Evolutionary conservation across 148 eudicot species (phyloP).

Genomic region (Chenopodium formosanum): DNA sequence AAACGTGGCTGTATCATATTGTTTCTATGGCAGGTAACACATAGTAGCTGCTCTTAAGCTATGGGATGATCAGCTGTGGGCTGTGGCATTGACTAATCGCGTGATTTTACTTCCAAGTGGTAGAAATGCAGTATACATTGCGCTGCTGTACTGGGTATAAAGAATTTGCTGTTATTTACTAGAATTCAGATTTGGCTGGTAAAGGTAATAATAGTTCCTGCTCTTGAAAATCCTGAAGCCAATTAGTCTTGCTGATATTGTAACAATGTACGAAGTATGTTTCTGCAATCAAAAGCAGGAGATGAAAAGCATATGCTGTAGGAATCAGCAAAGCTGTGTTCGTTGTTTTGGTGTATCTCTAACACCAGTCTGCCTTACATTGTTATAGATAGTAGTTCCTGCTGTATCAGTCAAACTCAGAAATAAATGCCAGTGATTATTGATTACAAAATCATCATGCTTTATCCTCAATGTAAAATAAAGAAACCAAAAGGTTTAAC

Average conservation of each 20-base stretch:
- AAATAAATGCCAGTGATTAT: conserved; percentile 2
- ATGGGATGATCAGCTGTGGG: too few relatives aligned
- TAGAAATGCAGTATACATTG: too few relatives aligned
- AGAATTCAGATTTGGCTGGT: too few relatives aligned
- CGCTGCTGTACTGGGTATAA: too few relatives aligned
- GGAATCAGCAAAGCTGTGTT: too few relatives aligned
- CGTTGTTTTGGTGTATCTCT: too few relatives aligned
- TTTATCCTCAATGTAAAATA: conserved; percentile 1
- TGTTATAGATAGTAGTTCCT: not conserved
- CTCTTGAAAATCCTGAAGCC: not conserved
- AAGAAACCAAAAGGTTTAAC: not conserved
- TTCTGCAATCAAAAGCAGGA: not conserved
- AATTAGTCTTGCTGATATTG: not conserved
- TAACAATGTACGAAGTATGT: not conserved
- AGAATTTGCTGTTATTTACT: too few relatives aligned
- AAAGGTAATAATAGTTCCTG: not conserved
- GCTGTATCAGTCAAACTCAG: not conserved
- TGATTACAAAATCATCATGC: not conserved
- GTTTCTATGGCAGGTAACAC: too few relatives aligned
- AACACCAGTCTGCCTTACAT: not conserved
- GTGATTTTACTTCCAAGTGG: too few relatives aligned
- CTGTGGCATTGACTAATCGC: too few relatives aligned
- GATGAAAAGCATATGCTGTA: not conserved
- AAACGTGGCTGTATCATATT: too few relatives aligned
- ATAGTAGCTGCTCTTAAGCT: too few relatives aligned